Evolutionary conservation across 2,329 filamentous ascomycete genomes (phyloP), one percentile per base, ranked within the genome.

Genomic region (Alternaria incomplexa): DNA sequence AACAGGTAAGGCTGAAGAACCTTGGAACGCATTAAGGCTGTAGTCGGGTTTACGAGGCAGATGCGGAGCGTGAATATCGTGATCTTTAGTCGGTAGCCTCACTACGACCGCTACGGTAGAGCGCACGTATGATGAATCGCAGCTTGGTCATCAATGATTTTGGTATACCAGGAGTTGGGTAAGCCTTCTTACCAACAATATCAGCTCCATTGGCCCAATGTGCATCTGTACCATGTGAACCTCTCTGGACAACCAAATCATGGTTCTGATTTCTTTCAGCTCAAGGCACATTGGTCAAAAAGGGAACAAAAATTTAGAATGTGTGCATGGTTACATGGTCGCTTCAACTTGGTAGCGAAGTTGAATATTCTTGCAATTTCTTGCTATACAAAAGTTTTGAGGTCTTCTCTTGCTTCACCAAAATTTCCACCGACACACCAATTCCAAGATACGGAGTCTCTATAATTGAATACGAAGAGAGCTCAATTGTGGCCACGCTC

Each of bases 371-470:
- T 15, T 40, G 13, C 48, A n/a, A n/a, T 12, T 52, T 40, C 13
- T n/a, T 6, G 9, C 6, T 4, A 36, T 25, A 17, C 22, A 2
- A 10, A 4, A 12, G 10, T 11, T 52, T 15, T 13, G 20, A 1
- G 5, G 13, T 13, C 5, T 12, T 52, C 30, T 52, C 20, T 17
- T n/a, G 23, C 13, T 36, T 36, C 17, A 25, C n/a, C 20, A 52
- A 36, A 5, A n/a, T n/a, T 3, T 1, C 13, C 10, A 11, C n/a
- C 0, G 1, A 40, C 36, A 17, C 36, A 5, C n/a, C 1, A 1
- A 40, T 5, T 9, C 13, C 15, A 17, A 36, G 2, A 52, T n/a
- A 23, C 11, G 9, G 1, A 23, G 36, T 23, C 15, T 22, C 6
- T 11, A 23, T 0, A 13, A 3, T 6, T 23, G 3, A 13, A 13